Evolutionary conservation across 1,284 basidiomycete species (phyloP), one percentile per base, ranked within the genome.

Genomic region (Omphalotus olearius): DNA sequence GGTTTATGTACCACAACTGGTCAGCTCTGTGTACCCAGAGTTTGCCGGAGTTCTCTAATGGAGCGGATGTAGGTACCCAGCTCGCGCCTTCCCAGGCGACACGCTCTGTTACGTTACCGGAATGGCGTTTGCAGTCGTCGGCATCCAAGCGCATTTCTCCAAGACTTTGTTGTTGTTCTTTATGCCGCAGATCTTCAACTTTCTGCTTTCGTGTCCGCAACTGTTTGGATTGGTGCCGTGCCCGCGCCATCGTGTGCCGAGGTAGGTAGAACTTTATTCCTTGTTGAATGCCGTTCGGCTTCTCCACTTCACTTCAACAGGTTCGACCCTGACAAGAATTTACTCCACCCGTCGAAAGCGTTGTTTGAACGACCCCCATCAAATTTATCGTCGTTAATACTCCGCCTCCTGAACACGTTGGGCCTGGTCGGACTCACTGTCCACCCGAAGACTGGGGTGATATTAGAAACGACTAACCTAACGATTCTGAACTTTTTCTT

Each of bases 151-250:
- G 0, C 97, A 99, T 68, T 98, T 97, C 67, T 93, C 91, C 51
- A 99, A 99, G 71, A 99, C 96, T 0, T 74, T 99, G 3, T 77
- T 98, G 46, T 75, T 99, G 25, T 98, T 99, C 77, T 99, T 99
- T 75, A 76, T 98, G 30, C 97, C 97, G 4, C 97, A 99, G 66
- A 89, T 98, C 57, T 92, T 98, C 82, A 99, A 99, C 69, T 99
- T 99, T 63, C 47, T 98, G 39, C 76, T 98, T 36, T 97, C 93
- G 18, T 92, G 88, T 59, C 97, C 97, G 3, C 97, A 99, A 66
- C 72, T 99, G 1, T 98, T 98, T 63, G 91, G 91, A 1, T 68
- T 99, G 7, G 91, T 99, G 6, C 88, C 90, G 0, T 98, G 94
- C 63, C 97, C 97, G 1, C 75, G 97, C 40, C 97, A 99, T 70